Conservation (phyloP, 2,329 filamentous ascomycete species). For the Nothophaeocryptopus gaeumannii region DNA sequence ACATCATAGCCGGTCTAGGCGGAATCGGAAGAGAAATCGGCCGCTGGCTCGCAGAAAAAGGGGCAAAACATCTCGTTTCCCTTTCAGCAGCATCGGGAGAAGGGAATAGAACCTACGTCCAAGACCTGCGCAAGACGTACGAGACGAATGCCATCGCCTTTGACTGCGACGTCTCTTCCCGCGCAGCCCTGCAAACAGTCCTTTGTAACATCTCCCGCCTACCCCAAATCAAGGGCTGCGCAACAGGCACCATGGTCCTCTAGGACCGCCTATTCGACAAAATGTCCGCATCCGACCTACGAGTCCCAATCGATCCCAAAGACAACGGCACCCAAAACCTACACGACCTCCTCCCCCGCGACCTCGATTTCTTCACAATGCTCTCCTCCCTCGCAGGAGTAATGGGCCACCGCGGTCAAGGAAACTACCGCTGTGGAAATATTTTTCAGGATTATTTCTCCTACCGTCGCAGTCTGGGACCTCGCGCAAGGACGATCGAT, state of each 20-base stretch:
- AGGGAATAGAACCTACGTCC: constrained; percentile 3
- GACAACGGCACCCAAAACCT: constrained; percentile 32
- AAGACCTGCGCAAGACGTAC: constrained; percentile 5
- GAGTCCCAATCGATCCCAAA: constrained; percentile 23
- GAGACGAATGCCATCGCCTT: constrained; percentile 6
- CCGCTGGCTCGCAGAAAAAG: constrained; percentile 6
- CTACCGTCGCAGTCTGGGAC: constrained; percentile 27
- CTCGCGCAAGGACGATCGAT: constrained; percentile 29
- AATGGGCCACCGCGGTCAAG: constrained; percentile 39
- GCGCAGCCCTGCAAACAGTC: constrained; percentile 18
- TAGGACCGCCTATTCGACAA: constrained; percentile 21
- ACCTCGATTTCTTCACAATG: constrained; percentile 35
- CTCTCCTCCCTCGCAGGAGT: constrained; percentile 26
- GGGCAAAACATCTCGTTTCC: constrained; percentile 11
- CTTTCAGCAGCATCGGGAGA: constrained; percentile 7
- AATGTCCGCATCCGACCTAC: constrained; percentile 25
- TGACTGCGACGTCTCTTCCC: constrained; percentile 12
- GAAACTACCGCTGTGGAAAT: constrained; percentile 41
- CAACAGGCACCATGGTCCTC: constrained; percentile 39
- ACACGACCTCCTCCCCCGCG: constrained; percentile 18
- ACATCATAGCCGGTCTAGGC: constrained; percentile 17
- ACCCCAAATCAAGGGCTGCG: constrained; percentile 42
- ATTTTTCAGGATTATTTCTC: constrained; percentile 29
- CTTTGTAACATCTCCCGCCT: constrained; percentile 21
- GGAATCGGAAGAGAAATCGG: constrained; percentile 14